These are phyloP conservation scores for Flaveria bidentis DNA, from an alignment of 129 eudicot genomes.

Conservation along the genomic window DNA sequence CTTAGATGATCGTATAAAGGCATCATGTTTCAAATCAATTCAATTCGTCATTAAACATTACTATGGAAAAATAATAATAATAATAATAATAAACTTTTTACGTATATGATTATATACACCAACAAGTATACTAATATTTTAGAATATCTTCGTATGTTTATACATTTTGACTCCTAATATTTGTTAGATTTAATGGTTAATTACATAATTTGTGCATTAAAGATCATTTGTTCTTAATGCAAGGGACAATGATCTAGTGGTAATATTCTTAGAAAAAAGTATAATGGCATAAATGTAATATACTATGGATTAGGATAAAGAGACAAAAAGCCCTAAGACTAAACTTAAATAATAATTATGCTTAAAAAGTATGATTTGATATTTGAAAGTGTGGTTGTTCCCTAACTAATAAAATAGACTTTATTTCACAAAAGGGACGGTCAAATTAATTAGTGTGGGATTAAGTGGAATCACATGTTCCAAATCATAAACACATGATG, in stretches of 20 bases:
- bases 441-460: conserved; percentile 16
- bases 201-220: not conserved
- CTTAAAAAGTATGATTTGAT: conserved; percentile 37
- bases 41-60: too few relatives aligned
- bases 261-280: too few relatives aligned
- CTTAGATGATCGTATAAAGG: not conserved
- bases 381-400: conserved; percentile 37
- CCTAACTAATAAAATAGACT: conserved; percentile 39
- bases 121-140: not conserved
- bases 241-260: not conserved
- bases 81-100: not conserved
- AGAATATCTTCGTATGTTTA: not conserved
- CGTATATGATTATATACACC: not conserved
- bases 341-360: not conserved
- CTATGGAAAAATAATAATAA: too few relatives aligned
- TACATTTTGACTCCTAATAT: not conserved
- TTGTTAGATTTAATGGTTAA: not conserved
- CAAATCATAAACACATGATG: conserved; percentile 33
- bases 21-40: not conserved
- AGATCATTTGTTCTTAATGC: not conserved
- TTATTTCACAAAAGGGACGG: conserved; percentile 26
- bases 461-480: conserved; percentile 23
- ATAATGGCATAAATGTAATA: not conserved
- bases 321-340: not conserved
- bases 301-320: not conserved